Evolutionary conservation across 805 yeast genomes (phyloP).

Genomic region (Metschnikowia orientalis): DNA sequence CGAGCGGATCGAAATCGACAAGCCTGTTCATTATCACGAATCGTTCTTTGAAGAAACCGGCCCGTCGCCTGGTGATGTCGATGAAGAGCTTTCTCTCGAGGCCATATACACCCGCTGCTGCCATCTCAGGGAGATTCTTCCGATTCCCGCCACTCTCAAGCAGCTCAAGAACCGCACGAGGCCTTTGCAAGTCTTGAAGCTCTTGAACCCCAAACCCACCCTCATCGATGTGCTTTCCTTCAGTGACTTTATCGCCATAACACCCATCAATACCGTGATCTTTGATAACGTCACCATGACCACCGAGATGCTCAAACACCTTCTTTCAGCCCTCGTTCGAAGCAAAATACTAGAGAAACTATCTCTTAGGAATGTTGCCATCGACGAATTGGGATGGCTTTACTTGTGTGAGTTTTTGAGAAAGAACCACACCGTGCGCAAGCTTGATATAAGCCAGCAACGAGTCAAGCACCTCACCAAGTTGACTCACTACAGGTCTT

Average conservation of each 20-base stretch:
- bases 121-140: constrained; percentile 45
- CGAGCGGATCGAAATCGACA: constrained; percentile 53
- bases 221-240: constrained; percentile 54
- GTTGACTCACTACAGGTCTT: constrained; percentile 33
- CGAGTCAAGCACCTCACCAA: constrained; percentile 45
- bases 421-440: constrained; percentile 39
- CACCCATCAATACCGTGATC: constrained; percentile 51
- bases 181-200: constrained; percentile 51
- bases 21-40: constrained; percentile 63
- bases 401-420: constrained; percentile 47
- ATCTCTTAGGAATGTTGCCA: constrained; percentile 52
- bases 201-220: constrained; percentile 57
- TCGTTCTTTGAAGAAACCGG: constrained; percentile 35
- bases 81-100: constrained; percentile 39
- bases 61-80: constrained; percentile 1
- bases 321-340: constrained; percentile 42
- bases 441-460: constrained; percentile 56
- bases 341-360: constrained; percentile 46
- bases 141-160: constrained; percentile 49
- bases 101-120: constrained; percentile 48
- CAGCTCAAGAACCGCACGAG: constrained; percentile 48
- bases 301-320: constrained; percentile 48
- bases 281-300: constrained; percentile 56
- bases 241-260: constrained; percentile 53
- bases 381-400: constrained; percentile 49